Base-by-base conservation (phyloP, 257 asterid genomes). In the Lycium ferocissimum region DNA sequence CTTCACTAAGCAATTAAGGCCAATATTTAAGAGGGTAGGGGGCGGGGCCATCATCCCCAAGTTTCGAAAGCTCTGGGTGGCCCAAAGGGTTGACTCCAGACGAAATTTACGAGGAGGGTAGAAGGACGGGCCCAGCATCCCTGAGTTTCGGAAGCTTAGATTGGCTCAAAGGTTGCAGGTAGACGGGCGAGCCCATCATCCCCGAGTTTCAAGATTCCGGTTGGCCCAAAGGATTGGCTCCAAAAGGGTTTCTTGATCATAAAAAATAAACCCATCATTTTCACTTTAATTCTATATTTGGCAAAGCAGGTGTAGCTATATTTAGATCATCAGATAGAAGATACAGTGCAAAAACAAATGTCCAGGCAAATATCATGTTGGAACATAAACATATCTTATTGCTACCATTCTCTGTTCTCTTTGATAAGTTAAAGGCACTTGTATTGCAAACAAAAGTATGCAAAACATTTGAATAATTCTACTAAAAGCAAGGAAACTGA, bases 381-480 rank as follows among this genome's bases (percentile, higher is more conserved):
- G 47, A 75, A 76, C 47, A 51, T 26, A 76, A 14, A 12, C 45
- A 75, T 75, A 12, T 75, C 45, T 75, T 22, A 75, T 5, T 76
- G 47, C 18, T 14, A 51, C 20, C n/a, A 76, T 53, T 76, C 62
- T 2, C 82, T 53, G 17, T 7, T 51, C 13, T 76, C 63, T 76
- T 76, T 51, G 15, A 7, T 7, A 26, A 51, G 26, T 76, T 13
- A 22, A 49, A 75, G 61, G 61, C 61, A 75, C 2, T 47, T 75
- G 81, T 13, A 49, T 22, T 20, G 43, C 61, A 49, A 49, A 75
- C 40, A 20, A 12, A 33, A 2, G 63, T 26, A 76, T 51, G 9
- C 26, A 51, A 53, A 54, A 51, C 82, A 76, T 76, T 45, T 76
- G 26, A 76, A 76, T 76, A 9, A 71, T 7, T 33, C 65, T 26